A percentile compares a stretch with the other conserved stretches of the same genome.
These are phyloP conservation scores for Xylaria palmicola DNA, from an alignment of 495 filamentous ascomycete species.

Conservation along the genomic window DNA sequence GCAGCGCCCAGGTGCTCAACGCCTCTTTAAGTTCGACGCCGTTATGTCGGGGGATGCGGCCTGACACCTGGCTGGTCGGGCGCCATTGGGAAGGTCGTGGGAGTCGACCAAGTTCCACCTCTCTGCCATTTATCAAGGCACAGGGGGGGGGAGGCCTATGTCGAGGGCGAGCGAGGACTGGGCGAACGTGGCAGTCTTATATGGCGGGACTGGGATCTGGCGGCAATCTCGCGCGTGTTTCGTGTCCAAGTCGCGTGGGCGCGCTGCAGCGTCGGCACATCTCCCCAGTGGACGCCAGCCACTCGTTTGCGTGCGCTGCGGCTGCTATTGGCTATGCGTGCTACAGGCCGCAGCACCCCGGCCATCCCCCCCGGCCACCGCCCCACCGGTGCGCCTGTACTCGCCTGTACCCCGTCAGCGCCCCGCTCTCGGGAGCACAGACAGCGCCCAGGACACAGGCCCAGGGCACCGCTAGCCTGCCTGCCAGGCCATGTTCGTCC, in stretches of 20 bases:
- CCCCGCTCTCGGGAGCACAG: slow-evolving; percentile 14
- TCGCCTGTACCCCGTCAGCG: neutral
- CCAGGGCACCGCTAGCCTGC: too few species aligned
- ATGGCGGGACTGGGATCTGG: slow-evolving; percentile 18
- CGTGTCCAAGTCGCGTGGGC: slow-evolving; percentile 30
- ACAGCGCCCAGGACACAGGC: too few species aligned
- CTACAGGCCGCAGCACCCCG: neutral
- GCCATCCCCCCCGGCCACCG: neutral
- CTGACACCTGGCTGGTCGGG: slow-evolving; percentile 11
- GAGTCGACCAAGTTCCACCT: slow-evolving; percentile 15
- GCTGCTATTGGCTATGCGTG: slow-evolving; percentile 19
- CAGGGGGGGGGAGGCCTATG: slow-evolving; percentile 10
- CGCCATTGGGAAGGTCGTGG: slow-evolving; percentile 1
- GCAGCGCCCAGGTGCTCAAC: slow-evolving; percentile 4
- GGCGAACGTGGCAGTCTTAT: slow-evolving; percentile 27
- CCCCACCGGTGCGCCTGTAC: slow-evolving; percentile 4
- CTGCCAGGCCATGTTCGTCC: neutral
- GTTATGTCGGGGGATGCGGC: neutral
- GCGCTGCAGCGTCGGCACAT: slow-evolving; percentile 23
- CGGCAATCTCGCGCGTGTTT: slow-evolving; percentile 32
- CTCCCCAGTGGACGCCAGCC: slow-evolving; percentile 24
- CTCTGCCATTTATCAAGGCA: slow-evolving; percentile 6
- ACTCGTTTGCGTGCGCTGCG: slow-evolving; percentile 21
- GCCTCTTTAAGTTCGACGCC: slow-evolving; percentile 8
- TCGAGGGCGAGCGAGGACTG: slow-evolving; percentile 14